Base-by-base conservation (phyloP, 2,329 filamentous ascomycete species). In the Neofusicoccum cordaticola region DNA sequence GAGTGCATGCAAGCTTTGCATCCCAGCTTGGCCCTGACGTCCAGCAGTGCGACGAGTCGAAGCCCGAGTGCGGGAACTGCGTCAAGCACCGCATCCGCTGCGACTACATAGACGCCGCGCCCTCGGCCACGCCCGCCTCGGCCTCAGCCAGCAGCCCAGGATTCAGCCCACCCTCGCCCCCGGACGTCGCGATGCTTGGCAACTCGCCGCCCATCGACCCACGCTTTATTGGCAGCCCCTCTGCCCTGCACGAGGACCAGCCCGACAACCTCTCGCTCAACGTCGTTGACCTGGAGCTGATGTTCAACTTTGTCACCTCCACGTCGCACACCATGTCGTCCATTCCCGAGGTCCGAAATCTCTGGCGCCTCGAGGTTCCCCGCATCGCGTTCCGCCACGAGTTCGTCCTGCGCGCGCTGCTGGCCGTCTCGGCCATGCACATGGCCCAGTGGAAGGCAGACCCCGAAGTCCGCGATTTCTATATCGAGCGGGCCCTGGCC, bases 391-490 rank as follows among this genome's bases (percentile, higher is more conserved):
- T 80, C 57, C 73, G 77, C 5, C 76, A 79, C 67, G 73, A 77
- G 3, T 82, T 80, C 51, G 72, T 82, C 22, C 71, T 83, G 9
- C 77, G 81, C 65, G 75, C 74, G 35, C 70, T 81, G 13, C 71
- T 82, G 4, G 79, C 80, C 11, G 69, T 82, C n/a, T 74, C 80
- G 6, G 79, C 80, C 4, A 70, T 82, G 17, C 81, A 83, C 64
- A 67, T 81, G n/a, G 77, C 76, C 27, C 75, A 76, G 9, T 52
- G n/a, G 19, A 52, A 52, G n/a, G 70, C 73, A 44, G 74, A 50
- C 4, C 48, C 61, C 34, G 48, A 50, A 2, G 39, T 17, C 12
- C 61, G 61, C 19, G 50, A 56, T 34, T 53, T 51, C 48, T 63
- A 63, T 27, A 15, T 53, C 0, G n/a, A 34, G 17, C 47, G 45